Conservation (phyloP, 2,329 filamentous ascomycete species). For the Nemania sp. region DNA sequence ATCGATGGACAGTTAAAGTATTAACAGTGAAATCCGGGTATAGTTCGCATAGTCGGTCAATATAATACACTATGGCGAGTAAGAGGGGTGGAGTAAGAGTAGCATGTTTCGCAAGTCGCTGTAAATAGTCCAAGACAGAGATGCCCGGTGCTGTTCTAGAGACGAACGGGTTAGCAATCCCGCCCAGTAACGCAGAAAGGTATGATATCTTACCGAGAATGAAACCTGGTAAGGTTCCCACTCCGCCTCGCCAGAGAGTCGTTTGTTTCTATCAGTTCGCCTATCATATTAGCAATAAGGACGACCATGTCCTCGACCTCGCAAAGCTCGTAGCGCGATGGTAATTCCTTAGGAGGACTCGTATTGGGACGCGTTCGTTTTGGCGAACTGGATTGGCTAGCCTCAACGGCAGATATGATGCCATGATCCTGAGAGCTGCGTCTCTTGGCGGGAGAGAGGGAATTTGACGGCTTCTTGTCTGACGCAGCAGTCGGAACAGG, state of each 20-base stretch:
- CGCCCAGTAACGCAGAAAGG: background rate
- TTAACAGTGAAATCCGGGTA: constrained; percentile 97
- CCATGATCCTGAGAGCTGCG: constrained; percentile 48
- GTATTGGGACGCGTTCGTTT: constrained; percentile 59
- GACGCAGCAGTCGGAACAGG: constrained; percentile 18
- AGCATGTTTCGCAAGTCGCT: constrained; percentile 89
- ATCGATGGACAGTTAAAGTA: constrained; percentile 93
- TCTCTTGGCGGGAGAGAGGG: constrained; percentile 47
- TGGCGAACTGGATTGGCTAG: constrained; percentile 44
- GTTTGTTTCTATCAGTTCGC: constrained; percentile 92
- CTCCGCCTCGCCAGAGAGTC: constrained; percentile 83
- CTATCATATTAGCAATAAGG: constrained; percentile 91
- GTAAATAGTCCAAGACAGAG: constrained; percentile 90
- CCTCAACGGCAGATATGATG: constrained; percentile 31
- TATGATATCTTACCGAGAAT: constrained; percentile 69
- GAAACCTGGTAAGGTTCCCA: constrained; percentile 88
- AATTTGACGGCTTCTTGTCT: constrained; percentile 22
- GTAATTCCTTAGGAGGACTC: constrained; percentile 61
- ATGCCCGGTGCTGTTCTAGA: constrained; percentile 76
- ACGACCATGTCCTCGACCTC: constrained; percentile 84
- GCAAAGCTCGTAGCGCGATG: constrained; percentile 78
- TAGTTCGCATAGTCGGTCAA: constrained; percentile 87
- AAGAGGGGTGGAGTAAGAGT: constrained; percentile 90
- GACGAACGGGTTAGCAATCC: constrained; percentile 18
- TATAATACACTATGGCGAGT: constrained; percentile 99